These are phyloP conservation scores for Penicillium italicum DNA, from an alignment of 2,329 filamentous ascomycete species.

Conservation along the genomic window DNA sequence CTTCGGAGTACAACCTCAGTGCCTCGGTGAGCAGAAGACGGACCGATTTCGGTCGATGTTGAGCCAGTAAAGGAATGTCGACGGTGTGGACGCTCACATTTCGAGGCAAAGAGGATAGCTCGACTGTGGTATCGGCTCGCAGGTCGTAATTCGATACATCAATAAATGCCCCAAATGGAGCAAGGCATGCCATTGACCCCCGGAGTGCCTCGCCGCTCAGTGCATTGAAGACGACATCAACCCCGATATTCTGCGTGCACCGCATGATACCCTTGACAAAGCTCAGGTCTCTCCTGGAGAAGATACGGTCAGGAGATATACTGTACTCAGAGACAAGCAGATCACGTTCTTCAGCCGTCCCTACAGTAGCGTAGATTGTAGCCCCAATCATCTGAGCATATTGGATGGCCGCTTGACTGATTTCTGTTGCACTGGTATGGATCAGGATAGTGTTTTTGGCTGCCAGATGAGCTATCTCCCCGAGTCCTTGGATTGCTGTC, in stretches of 20 bases:
- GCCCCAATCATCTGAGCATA: slow-evolving; percentile 17
- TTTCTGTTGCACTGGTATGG: slow-evolving; percentile 13
- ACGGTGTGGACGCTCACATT: slow-evolving; percentile 14
- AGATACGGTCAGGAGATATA: slow-evolving; percentile 13
- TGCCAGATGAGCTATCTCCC: slow-evolving; percentile 5
- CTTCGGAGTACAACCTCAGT: slow-evolving; percentile 5
- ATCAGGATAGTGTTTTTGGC: slow-evolving; percentile 17
- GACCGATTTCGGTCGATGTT: slow-evolving; percentile 3
- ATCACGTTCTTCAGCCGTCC: slow-evolving; percentile 7
- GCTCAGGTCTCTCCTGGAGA: slow-evolving; percentile 10
- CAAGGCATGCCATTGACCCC: slow-evolving; percentile 14
- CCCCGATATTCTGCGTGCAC: slow-evolving; percentile 12
- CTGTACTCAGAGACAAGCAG: slow-evolving; percentile 10
- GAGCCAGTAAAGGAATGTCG: slow-evolving; percentile 11
- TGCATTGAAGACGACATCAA: slow-evolving; percentile 21
- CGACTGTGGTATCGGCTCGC: slow-evolving; percentile 3
- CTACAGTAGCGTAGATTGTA: slow-evolving; percentile 15
- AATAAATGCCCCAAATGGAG: slow-evolving; percentile 20
- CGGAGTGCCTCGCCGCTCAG: slow-evolving; percentile 15
- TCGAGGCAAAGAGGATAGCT: background rate
- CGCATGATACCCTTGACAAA: slow-evolving; percentile 18
- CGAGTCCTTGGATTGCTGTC: slow-evolving; percentile 13
- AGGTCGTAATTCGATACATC: slow-evolving; percentile 2
- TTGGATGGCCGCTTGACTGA: slow-evolving; percentile 26
- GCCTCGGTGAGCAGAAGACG: slow-evolving; percentile 1